Evolutionary conservation across 2,329 filamentous ascomycete species (phyloP), one percentile per base, ranked within the genome.

Genomic region (Fusarium dimerum): DNA sequence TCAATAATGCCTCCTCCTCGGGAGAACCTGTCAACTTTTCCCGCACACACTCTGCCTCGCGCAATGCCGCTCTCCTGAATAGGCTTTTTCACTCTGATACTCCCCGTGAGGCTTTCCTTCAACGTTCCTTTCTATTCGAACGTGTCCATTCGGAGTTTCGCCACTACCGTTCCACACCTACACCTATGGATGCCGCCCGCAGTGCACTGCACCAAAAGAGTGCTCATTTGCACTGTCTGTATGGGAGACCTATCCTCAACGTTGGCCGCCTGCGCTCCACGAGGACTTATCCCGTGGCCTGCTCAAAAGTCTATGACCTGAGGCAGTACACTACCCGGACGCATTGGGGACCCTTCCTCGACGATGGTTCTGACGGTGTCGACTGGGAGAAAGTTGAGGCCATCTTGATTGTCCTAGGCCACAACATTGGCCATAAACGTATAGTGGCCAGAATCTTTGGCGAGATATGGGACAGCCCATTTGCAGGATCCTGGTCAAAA

Each of bases 371-470:
- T 3, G 78, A 77, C 47, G 69, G 71, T 6, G 85, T 90, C 0
- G 88, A 93, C 69, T 93, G 89, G 89, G 88, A 92, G 69, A 90
- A 89, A 72, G 73, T 92, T 11, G 89, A 92, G 69, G 85, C 87
- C 9, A 81, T 91, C 48, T 82, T 91, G 77, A 75, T 92, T 4
- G 83, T 87, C 2, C 69, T 92, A 4, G 81, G 80, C 4, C 78
- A 81, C 64, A 91, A 90, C 65, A 76, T 88, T 47, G 69, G 73
- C 39, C 65, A 70, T 10, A 80, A 82, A 58, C 71, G 75, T 12
- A 67, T 78, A 10, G 69, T 75, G 8, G 73, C 75, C 16, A 72
- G 74, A 2, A 70, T 80, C 3, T 79, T 84, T 51, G 71, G 69
- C 12, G 71, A 76, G 26, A 71, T 82, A n/a, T 86, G 83, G 80